A percentile compares a stretch with the other conserved stretches of the same genome.
Conservation (phyloP, 345 rosid genomes). For the Stellera chamaejasme region DNA sequence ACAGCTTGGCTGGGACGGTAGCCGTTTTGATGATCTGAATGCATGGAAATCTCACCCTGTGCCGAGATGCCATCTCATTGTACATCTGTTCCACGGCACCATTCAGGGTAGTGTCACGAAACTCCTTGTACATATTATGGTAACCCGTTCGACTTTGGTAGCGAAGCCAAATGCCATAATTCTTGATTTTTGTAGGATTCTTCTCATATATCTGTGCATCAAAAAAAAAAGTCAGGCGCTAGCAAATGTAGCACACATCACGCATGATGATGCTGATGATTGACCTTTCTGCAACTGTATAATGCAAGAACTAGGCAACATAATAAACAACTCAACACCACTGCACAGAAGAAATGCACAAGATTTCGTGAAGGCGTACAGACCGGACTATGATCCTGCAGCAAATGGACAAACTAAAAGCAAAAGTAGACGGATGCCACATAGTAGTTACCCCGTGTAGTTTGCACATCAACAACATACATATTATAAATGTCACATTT, state of each 20-base stretch:
- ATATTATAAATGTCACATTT: too few species aligned
- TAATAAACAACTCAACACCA: background rate
- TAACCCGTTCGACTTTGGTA: conserved; percentile 55
- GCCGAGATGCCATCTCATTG: conserved; percentile 58
- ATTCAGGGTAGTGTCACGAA: conserved; percentile 41
- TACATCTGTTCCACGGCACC: conserved; percentile 63
- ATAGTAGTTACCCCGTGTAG: too few species aligned
- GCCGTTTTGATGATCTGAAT: conserved; percentile 58
- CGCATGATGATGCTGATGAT: too few species aligned
- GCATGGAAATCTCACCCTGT: conserved; percentile 58
- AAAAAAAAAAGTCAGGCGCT: background rate
- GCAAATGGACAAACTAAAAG: too few species aligned
- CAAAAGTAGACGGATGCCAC: too few species aligned
- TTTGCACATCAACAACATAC: too few species aligned
- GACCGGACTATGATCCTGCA: too few species aligned
- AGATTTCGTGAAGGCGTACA: too few species aligned
- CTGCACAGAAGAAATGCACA: background rate
- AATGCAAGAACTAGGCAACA: too few species aligned
- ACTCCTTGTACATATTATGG: conserved; percentile 49
- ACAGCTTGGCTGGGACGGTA: conserved; percentile 34
- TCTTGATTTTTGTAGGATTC: conserved; percentile 49
- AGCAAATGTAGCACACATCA: too few species aligned
- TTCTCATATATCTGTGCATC: conserved; percentile 43
- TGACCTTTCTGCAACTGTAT: too few species aligned
- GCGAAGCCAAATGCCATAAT: conserved; percentile 51